phyloP scores from a whole-genome alignment of 495 filamentous ascomycete genomes.

The Penicillium steckii region DNA sequence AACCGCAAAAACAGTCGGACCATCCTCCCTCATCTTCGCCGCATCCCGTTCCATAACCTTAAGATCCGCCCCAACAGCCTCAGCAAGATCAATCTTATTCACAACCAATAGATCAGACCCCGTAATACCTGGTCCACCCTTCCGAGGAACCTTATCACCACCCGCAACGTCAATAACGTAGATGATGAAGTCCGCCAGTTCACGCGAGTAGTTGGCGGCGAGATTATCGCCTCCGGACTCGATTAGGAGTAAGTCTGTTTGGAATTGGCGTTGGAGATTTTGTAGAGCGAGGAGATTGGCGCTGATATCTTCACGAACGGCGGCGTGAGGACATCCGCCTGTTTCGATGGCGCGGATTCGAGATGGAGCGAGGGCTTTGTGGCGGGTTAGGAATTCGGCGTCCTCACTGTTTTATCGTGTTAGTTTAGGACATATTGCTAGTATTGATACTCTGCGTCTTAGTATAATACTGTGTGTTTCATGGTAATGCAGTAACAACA shows the following conservation, averaged over 20 bases:
- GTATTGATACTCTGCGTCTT: neutral
- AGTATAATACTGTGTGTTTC: neutral
- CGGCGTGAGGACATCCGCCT: conserved; percentile 95
- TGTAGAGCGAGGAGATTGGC: conserved; percentile 92
- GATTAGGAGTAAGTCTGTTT: conserved; percentile 77
- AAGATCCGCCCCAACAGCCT: conserved; percentile 87
- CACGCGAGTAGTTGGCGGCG: conserved; percentile 90
- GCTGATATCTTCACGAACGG: conserved; percentile 94
- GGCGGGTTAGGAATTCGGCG: conserved; percentile 89
- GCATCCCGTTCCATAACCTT: conserved; percentile 94
- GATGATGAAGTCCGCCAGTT: conserved; percentile 94
- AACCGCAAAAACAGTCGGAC: conserved; percentile 94
- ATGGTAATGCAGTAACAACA: neutral
- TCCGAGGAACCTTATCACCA: conserved; percentile 95
- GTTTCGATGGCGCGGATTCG: conserved; percentile 97
- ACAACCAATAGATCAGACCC: conserved; percentile 89
- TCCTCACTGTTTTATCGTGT: conserved; percentile 67
- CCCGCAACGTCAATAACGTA: conserved; percentile 98
- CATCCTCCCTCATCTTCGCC: conserved; percentile 91
- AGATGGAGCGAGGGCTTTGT: conserved; percentile 74
- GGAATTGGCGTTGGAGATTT: conserved; percentile 74
- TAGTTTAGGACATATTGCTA: conserved; percentile 3
- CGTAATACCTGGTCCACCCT: conserved; percentile 96
- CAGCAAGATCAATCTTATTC: conserved; percentile 95
- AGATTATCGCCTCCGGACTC: conserved; percentile 96